Evolutionary conservation across 164 flowering plant species (phyloP), one percentile per base, ranked within the genome.

Genomic region (Chloranthus sessilifolius): DNA sequence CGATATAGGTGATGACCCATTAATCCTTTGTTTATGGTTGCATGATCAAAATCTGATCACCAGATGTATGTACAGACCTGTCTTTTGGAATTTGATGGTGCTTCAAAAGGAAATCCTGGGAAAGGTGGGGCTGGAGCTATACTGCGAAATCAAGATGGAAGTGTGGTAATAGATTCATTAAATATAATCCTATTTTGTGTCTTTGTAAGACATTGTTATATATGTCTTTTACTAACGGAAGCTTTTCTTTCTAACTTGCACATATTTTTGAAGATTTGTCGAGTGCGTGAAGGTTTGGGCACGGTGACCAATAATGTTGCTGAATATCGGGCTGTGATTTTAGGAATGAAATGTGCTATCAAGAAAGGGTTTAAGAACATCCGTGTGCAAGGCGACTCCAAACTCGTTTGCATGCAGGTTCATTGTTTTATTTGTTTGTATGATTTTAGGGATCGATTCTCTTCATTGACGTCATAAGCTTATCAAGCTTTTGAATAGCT

Each of bases 91-190:
- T 89, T 94, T 71, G 97, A 94, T 76, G 99, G 99, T 55, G 95
- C 96, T 45, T 81, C 95, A 42, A 92, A 85, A 69, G 95, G 96
- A 59, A 94, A 94, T 69, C 97, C 99, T 55, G 97, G 99, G 59
- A 74, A 17, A 64, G 82, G 92, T 65, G 97, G 96, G 51, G 95
- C 97, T 33, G 97, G 88, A 52, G 99, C 84, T 60, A 62, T 92
- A 23, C 59, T 92, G 50, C 80, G 88, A 38, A 61, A 80, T 15
- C 74, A 63, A 34, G 78, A 81, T 82, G 96, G 96, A 58, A 76
- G 65, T 52, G 20, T 79, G 88, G 96, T 84, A 79, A 43, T 7
- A 6, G 47, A 5, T 3, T 20, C 2, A 15, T 12, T 53, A 19
- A 11, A n/a, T 31, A 19, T n/a, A n/a, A n/a, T n/a, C n/a, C n/a